A percentile compares a stretch with the other conserved stretches of the same genome.
Conservation (phyloP, 2,329 filamentous ascomycete genomes). For the Pseudodiploospora longispora region DNA sequence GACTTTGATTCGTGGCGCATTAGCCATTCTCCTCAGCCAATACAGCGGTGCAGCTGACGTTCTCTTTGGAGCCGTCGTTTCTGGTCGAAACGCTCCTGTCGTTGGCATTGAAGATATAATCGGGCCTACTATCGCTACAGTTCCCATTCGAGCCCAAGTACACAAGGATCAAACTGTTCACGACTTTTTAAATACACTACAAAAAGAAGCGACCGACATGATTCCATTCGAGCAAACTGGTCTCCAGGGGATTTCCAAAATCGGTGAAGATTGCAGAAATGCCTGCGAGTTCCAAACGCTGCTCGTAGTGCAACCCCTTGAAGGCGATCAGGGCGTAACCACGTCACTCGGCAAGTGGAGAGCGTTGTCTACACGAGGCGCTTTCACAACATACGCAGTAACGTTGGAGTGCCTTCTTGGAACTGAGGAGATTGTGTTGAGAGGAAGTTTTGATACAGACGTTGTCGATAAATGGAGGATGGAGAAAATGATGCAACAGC, state of each 20-base stretch:
- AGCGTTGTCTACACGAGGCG: too few relatives aligned
- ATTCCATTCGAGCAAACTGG: conserved; percentile 16
- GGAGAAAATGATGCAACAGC: background rate
- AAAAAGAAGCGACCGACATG: conserved; percentile 14
- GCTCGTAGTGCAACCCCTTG: conserved; percentile 15
- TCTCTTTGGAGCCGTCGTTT: background rate
- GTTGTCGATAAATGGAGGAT: conserved; percentile 1
- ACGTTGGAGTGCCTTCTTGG: background rate
- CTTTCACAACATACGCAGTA: background rate
- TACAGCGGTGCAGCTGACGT: background rate
- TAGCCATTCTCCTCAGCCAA: background rate
- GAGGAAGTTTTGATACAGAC: conserved; percentile 1
- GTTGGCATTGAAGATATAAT: background rate
- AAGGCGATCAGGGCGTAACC: too few relatives aligned
- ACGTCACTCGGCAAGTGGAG: too few relatives aligned
- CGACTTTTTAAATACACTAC: conserved; percentile 6
- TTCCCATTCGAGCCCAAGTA: background rate
- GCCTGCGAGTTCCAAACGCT: conserved; percentile 13
- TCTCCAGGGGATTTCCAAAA: conserved; percentile 18
- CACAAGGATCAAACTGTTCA: background rate
- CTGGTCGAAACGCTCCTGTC: background rate
- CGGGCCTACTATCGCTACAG: background rate
- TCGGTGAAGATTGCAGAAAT: background rate
- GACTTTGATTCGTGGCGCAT: background rate
- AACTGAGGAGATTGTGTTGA: background rate